Percentiles rank a stretch among this genome's conserved stretches.
These are phyloP conservation scores for Emericellopsis terricola DNA, from an alignment of 495 filamentous ascomycete species.

Conservation along the genomic window DNA sequence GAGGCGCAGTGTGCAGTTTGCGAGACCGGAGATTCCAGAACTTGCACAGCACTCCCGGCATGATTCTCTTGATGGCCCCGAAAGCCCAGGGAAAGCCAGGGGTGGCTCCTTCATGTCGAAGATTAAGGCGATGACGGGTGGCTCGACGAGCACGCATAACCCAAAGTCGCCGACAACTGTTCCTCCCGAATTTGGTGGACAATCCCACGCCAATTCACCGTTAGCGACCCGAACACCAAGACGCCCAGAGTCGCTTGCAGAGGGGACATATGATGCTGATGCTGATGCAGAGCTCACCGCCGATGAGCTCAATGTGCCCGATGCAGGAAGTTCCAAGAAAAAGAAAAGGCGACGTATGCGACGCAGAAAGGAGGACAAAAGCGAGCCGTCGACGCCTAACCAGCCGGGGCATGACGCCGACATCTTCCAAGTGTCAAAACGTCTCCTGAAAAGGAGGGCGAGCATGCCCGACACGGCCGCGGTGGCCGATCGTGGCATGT, in stretches of 20 bases:
- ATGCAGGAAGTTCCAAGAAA: constrained; percentile 20
- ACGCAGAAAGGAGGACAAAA: constrained; percentile 24
- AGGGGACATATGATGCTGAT: constrained; percentile 43
- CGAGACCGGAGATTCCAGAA: constrained; percentile 23
- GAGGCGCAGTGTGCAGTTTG: constrained; percentile 40
- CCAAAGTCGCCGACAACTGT: constrained; percentile 27
- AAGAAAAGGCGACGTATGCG: constrained; percentile 38
- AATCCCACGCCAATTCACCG: constrained; percentile 24
- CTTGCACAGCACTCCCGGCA: constrained; percentile 28
- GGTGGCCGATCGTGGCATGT: constrained; percentile 54
- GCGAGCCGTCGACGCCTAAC: constrained; percentile 8
- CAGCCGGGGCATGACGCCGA: not conserved
- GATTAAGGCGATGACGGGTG: constrained; percentile 36
- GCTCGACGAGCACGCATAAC: constrained; percentile 17
- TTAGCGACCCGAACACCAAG: constrained; percentile 23
- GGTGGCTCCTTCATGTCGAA: constrained; percentile 49
- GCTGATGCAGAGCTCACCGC: constrained; percentile 62
- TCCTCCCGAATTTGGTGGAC: constrained; percentile 11
- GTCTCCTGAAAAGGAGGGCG: constrained; percentile 43
- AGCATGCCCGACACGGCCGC: constrained; percentile 52
- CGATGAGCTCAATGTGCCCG: constrained; percentile 29
- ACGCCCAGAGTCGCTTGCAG: constrained; percentile 32
- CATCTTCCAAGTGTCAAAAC: not conserved
- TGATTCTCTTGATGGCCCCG: constrained; percentile 38
- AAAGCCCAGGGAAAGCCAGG: constrained; percentile 32